Evolutionary conservation across 2,329 filamentous ascomycete species (phyloP), one percentile per base, ranked within the genome.

Genomic region (Fusarium sacchari): DNA sequence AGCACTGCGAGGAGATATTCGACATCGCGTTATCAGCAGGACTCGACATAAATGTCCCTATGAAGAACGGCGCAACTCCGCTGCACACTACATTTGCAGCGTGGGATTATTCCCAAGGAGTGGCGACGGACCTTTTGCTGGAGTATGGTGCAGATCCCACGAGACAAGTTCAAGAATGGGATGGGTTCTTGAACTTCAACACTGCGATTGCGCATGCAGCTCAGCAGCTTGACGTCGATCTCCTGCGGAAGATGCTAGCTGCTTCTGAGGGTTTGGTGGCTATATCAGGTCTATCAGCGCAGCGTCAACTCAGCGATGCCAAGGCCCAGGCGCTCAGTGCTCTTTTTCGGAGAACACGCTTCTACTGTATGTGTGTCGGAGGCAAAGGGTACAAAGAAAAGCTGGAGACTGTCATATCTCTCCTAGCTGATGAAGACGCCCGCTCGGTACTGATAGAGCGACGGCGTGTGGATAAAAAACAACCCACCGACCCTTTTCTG

Each of bases 21-120:
- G 39, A 56, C 2, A 56, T 56, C n/a, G 60, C 34, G 1, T 32
- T 56, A 18, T 46, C 49, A 9, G 50, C 49, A 0, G 60, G 43
- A 2, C 22, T 62, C 0, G 32, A 62, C 12, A 46, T 62, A 7
- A 57, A 62, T 36, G 32, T 28, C 22, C 4, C 0, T 0, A n/a
- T 57, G 20, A 56, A 57, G 9, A 39, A 39, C 1, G 60, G 60
- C 3, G 43, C 52, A 6, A 62, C 60, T 8, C 60, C 60, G 1
- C 50, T 62, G 5, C 39, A 56, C 14, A 44, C 60, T 1, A 62
- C 60, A 7, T 62, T 62, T 3, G 36, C 40, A 4, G 17, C 39
- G 5, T 62, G 49, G 49, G 60, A 62, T 6, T 62, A 56, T 18
- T 62, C 60, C 5, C 11, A 37, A 5, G 60, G 60, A 11, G 49